Base-by-base conservation (phyloP, 805 yeast genomes). In the Pichia thaimueangensis region DNA sequence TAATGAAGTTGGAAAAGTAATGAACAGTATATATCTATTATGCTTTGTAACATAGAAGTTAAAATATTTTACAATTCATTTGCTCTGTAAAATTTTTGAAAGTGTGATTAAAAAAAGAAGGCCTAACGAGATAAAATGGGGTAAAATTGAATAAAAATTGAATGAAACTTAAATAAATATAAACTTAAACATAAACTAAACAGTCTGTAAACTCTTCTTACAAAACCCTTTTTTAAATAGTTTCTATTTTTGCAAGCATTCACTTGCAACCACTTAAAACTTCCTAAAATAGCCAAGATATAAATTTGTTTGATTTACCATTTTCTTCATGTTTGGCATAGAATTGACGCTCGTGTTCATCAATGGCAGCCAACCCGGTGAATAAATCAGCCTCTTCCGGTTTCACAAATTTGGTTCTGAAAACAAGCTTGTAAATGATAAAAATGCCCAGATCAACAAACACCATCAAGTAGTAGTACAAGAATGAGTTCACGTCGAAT, bases 321-420 rank as follows among this genome's bases (percentile, higher is more conserved):
- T 30, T n/a, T n/a, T 32, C 23, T 17, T 35, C 39, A 4, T 40
- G 9, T 2, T 33, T 35, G 6, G 54, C 55, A 43, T 47, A 65
- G 48, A 37, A 58, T 45, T 43, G 47, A 50, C 57, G 63, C 46
- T 73, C 78, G 48, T 73, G 76, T 35, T 68, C 73, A 45, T 71
- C 78, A 43, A 73, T 59, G 42, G 70, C 78, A 11, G 60, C 70
- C 5, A 73, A 52, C 8, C 72, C 76, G 9, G 71, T 54, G 17
- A 53, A 51, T 45, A 73, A 57, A 51, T 73, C 78, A 15, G 75
- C 76, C n/a, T 69, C 72, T 16, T 57, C 65, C 11, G 75, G 69
- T 25, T 59, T 63, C 39, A 72, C 55, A 12, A 47, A 49, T 45
- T 63, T 66, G 12, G 76, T 66, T 56, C 62, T 62, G 48, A 50